Evolutionary conservation across 83 land plant genomes (phyloP).

Genomic region (Isoetes engelmannii): DNA sequence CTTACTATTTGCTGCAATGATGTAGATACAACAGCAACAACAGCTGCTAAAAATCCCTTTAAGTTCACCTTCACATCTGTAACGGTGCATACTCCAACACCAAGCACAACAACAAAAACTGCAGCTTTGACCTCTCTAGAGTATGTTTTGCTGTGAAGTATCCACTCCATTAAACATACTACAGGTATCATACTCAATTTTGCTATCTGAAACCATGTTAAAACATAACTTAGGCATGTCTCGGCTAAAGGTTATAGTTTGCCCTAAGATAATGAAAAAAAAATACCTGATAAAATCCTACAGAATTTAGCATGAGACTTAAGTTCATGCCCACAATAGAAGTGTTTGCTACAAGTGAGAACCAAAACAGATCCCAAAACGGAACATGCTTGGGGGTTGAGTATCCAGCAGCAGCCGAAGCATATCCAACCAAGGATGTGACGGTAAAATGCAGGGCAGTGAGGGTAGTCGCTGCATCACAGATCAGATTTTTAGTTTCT

Average conservation of each 20-base stretch:
- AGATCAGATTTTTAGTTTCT: too few relatives aligned
- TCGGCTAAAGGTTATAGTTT: not conserved
- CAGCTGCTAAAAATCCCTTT: constrained; percentile 58
- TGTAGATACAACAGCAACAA: constrained; percentile 55
- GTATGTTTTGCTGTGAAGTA: constrained; percentile 55
- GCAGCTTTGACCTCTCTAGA: constrained; percentile 45
- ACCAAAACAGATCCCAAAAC: constrained; percentile 46
- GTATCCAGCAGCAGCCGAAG: constrained; percentile 31
- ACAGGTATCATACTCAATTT: constrained; percentile 84
- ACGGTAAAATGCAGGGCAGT: constrained; percentile 49
- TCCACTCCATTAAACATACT: constrained; percentile 70
- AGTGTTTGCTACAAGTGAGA: constrained; percentile 52
- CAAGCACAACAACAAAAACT: constrained; percentile 49
- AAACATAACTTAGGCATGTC: not conserved
- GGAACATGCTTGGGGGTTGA: constrained; percentile 36
- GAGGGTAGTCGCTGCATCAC: constrained; percentile 47
- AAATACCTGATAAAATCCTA: constrained; percentile 54
- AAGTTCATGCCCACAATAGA: constrained; percentile 65
- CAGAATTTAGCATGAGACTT: constrained; percentile 57
- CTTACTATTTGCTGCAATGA: constrained; percentile 78
- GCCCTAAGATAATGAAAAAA: not conserved
- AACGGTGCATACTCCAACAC: constrained; percentile 71
- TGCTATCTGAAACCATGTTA: constrained; percentile 43
- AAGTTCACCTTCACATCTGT: constrained; percentile 65
- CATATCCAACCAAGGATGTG: constrained; percentile 44